Evolutionary conservation across 139 green algal species (phyloP).

Genomic region (Volvox reticuliferus): DNA sequence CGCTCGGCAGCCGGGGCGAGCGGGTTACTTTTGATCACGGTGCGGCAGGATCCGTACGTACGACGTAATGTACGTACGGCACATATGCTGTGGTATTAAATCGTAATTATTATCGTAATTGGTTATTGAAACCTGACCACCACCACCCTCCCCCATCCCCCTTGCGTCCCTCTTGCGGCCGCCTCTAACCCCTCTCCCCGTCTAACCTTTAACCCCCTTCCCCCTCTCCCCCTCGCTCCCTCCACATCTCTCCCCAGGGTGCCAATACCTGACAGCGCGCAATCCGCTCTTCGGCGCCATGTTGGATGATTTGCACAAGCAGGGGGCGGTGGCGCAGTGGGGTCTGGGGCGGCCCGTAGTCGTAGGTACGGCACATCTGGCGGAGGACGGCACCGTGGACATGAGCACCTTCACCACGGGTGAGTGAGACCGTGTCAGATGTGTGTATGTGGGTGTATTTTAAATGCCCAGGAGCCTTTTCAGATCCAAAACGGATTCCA

Average conservation of each 20-base stretch:
- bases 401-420: not conserved
- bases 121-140: too few relatives aligned
- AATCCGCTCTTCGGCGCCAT: not conserved
- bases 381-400: not conserved
- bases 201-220: too few relatives aligned
- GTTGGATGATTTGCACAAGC: not conserved
- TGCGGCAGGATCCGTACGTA: not conserved
- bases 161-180: too few relatives aligned
- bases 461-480: too few relatives aligned
- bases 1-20: not conserved
- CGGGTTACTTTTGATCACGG: constrained; percentile 38
- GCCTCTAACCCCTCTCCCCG: too few relatives aligned
- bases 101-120: too few relatives aligned
- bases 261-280: constrained; percentile 30
- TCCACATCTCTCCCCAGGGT: not conserved
- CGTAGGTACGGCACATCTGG: not conserved
- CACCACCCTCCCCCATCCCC: not conserved
- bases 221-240: too few relatives aligned
- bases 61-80: too few relatives aligned
- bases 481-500: too few relatives aligned
- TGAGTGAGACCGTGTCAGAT: not conserved
- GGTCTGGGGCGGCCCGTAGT: not conserved
- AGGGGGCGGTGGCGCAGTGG: not conserved
- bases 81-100: too few relatives aligned
- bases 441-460: not conserved